Evolutionary conservation across 495 filamentous ascomycete species (phyloP), one percentile per base, ranked within the genome.

Genomic region (Aspergillus ostianus): DNA sequence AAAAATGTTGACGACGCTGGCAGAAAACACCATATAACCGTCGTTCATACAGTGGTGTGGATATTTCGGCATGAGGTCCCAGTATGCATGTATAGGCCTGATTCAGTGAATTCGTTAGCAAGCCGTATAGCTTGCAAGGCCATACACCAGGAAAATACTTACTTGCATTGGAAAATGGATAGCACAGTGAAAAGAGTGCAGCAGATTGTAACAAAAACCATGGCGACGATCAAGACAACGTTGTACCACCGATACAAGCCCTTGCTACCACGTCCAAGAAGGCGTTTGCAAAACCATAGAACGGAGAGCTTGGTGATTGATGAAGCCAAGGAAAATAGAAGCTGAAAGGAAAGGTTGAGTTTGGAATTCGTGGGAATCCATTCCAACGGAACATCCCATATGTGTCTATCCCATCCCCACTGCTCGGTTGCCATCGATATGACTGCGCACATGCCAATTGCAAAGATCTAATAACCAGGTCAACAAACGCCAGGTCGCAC

Each of bases 161-260:
- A 85, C 84, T 67, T 67, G 77, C 85, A 88, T 60, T 84, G 82
- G 58, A 83, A 83, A 26, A 87, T 73, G 23, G 29, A 83, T 64
- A 47, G 23, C 23, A 81, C 64, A 69, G 65, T 85, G 85, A 9
- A 76, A 55, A 17, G 80, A 51, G 55, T 76, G 76, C 41, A 79
- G 76, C 9, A 77, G 26, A 52, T 12, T 4, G 67, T 62, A 46
- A 82, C 75, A 52, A 85, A 70, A 15, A 70, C 64, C 64, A 84
- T 78, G 2, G 74, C 70, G 9, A 70, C 61, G 47, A 84, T 71
- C 46, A 84, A 64, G 4, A 71, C 68, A 58, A 67, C 68, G 21
- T 74, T 74, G 60, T 79, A 82, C n/a, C 63, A 49, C 53, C 20
- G 48, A 36, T 73, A 73, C 7, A 67, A 63, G 32, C 73, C 71